Evolutionary conservation across 2,329 filamentous ascomycete species (phyloP), one percentile per base, ranked within the genome.

Genomic region (Neopestalotiopsis sp.): DNA sequence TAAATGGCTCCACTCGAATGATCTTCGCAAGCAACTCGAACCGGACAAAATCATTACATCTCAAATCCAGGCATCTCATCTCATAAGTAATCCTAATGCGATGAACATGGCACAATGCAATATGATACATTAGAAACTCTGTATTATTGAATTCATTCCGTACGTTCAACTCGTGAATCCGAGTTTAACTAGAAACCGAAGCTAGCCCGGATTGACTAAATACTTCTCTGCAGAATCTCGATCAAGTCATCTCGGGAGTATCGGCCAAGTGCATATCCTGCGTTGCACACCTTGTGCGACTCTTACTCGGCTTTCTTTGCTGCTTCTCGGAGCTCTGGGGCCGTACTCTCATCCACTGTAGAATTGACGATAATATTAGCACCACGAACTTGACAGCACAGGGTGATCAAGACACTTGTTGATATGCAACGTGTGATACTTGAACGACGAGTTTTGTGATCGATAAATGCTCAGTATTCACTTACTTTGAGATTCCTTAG

Each of bases 281-380:
- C 73, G 59, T 49, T 53, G 45, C 45, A 53, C 14, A 17, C n/a
- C 45, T n/a, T 53, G 45, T 53, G 45, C 17, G 45, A 58, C 70
- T 68, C 65, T 75, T 79, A 86, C 73, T 87, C 83, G 70, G 81
- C 82, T 71, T 86, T 84, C 73, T 84, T 83, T 40, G 84, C 86
- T 57, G 82, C 79, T 71, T 87, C 84, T 59, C 85, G 81, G 58
- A 88, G 76, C 14, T 76, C 80, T 1, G 86, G 86, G n/a, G 86
- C 86, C 14, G 86, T 88, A 70, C 82, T 80, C 66, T 82, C 77
- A 10, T 82, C 81, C 84, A 88, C 45, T 53, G n/a, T 20, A 10
- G n/a, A 10, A 24, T 53, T 53, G 5, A 6, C 5, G 45, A 10
- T 53, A 53, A 20, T 53, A 7, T 20, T 53, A 20, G 45, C 45